Evolutionary conservation across 345 rosid species (phyloP), one percentile per base, ranked within the genome.

Genomic region (Citrus sinensis): DNA sequence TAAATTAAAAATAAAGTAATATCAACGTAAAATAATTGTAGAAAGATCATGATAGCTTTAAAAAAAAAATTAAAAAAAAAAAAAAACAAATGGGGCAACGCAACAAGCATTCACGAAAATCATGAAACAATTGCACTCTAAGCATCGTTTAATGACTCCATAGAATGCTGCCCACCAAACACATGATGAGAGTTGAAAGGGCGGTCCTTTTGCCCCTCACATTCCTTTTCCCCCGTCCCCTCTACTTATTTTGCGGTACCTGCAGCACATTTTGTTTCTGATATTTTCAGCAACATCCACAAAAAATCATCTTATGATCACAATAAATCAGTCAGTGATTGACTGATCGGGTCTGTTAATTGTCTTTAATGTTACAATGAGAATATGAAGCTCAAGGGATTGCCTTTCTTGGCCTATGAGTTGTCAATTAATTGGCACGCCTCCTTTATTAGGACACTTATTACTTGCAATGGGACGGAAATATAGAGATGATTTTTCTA

Each of bases 61-160:
- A 42, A 0, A 0, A 42, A 42, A 42, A 42, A 42, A 34, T 34
- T 34, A 8, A 40, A 40, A 42, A 42, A 10, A 2, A 2, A 30
- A 30, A 30, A 30, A 30, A 30, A 30, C 32, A 30, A 40, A 40
- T 40, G 9, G 51, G 51, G 51, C 51, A 10, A 42, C 51, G 51
- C 85, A 73, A 64, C 54, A 29, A 60, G 67, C 82, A 83, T 62
- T 78, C 79, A 64, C 60, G 76, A 78, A 49, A 66, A 83, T 87
- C 74, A 81, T 85, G 87, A 81, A 80, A 80, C 75, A 72, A 59
- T 64, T 40, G 83, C 88, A 80, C 85, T 83, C 85, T 10, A 71
- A 1, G 17, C 34, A 59, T 77, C 34, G 71, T 66, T 79, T 80
- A 76, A 42, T 83, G 77, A 64, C 79, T 62, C 39, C n/a, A 22